These are phyloP conservation scores for Daedalea quercina DNA, from an alignment of 768 basidiomycete genomes.

Conservation along the genomic window DNA sequence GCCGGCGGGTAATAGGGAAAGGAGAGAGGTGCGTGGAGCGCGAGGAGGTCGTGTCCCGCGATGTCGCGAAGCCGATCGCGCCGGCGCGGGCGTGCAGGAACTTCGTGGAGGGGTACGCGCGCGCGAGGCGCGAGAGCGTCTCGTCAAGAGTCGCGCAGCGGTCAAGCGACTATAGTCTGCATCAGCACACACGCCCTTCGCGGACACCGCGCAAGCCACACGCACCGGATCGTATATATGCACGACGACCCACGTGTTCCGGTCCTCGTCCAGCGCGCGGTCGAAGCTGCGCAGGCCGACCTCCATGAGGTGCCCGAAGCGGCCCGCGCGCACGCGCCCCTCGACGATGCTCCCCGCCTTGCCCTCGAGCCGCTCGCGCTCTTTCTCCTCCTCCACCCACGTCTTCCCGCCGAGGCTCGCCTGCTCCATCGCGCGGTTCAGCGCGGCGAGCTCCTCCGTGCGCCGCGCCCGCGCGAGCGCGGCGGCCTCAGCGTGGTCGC, in stretches of 20 bases:
- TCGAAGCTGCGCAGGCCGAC: conserved; percentile 72
- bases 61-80: conserved; percentile 59
- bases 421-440: conserved; percentile 57
- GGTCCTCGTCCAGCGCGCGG: conserved; percentile 68
- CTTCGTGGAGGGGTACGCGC: conserved; percentile 64
- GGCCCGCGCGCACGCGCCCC: conserved; percentile 41
- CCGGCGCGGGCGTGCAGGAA: conserved; percentile 79
- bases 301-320: conserved; percentile 76
- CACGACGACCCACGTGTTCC: conserved; percentile 73
- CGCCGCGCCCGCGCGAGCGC: conserved; percentile 45
- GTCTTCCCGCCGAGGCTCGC: conserved; percentile 62
- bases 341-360: conserved; percentile 10
- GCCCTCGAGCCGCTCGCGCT: conserved; percentile 41
- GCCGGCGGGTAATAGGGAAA: conserved; percentile 13
- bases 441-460: conserved; percentile 43
- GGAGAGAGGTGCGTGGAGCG: conserved; percentile 9
- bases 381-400: conserved; percentile 69
- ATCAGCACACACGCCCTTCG: neutral
- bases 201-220: conserved; percentile 6
- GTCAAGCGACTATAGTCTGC: conserved; percentile 51
- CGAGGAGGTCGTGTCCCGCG: conserved; percentile 18
- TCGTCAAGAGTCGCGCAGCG: conserved; percentile 70
- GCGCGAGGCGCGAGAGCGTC: conserved; percentile 58
- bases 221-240: conserved; percentile 80
- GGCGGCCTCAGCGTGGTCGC: conserved; percentile 69